Conservation (phyloP, 225 moss, liverwort and hornwort species). For the Pseudisothecium myosuroides region DNA sequence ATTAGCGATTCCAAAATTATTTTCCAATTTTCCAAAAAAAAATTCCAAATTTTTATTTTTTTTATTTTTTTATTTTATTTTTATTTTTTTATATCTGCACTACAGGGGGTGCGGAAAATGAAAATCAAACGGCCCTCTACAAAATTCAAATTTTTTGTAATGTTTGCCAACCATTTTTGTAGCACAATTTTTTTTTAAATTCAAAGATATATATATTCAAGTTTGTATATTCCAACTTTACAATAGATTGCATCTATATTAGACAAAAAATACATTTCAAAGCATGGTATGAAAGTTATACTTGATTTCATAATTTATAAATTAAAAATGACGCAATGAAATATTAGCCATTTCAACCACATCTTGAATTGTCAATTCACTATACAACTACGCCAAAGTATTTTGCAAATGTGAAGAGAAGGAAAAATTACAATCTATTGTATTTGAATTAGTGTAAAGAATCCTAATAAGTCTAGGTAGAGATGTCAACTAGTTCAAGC, state of each 20-base stretch:
- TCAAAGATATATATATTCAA: background rate
- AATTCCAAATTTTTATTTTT: no score
- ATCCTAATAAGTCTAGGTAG: background rate
- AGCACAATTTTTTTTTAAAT: background rate
- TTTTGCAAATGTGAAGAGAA: background rate
- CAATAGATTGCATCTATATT: background rate
- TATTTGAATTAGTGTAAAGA: accelerated
- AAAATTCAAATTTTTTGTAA: no score
- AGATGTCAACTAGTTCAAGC: background rate
- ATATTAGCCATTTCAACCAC: background rate
- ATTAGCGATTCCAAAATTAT: no score
- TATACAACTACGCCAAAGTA: background rate
- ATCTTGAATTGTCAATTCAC: background rate
- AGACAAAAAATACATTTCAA: background rate
- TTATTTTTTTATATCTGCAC: no score
- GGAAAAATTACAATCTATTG: background rate
- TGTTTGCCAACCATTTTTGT: background rate
- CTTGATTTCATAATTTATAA: background rate
- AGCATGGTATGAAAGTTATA: background rate
- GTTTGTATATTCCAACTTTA: background rate
- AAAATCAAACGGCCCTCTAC: no score
- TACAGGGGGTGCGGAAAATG: no score
- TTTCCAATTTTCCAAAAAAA: no score
- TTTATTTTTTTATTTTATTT: no score
- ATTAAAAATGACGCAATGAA: background rate